These are phyloP conservation scores for Mucor circinelloides DNA, from an alignment of 371 early-diverging fungal genomes.

Conservation along the genomic window DNA sequence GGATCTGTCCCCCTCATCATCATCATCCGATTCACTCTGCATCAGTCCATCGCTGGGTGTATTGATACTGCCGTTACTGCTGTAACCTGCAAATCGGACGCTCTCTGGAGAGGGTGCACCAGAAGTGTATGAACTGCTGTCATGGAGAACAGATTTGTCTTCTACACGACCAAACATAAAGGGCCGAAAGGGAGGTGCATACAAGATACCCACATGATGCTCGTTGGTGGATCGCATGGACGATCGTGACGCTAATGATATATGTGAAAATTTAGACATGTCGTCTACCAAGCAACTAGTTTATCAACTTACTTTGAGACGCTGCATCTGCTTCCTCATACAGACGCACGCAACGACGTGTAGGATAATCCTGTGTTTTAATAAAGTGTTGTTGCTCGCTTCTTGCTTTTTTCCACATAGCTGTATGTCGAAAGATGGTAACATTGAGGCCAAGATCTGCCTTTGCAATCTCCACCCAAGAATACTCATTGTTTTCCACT, in stretches of 20 bases:
- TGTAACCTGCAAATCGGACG: conserved; percentile 6
- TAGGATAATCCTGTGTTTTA: conserved; percentile 65
- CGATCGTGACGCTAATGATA: conserved; percentile 19
- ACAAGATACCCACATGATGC: conserved; percentile 61
- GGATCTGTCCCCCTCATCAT: neutral
- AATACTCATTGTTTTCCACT: conserved; percentile 27
- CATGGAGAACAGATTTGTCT: conserved; percentile 17
- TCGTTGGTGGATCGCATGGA: conserved; percentile 33
- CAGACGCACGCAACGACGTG: conserved; percentile 65
- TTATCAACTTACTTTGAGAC: conserved; percentile 23
- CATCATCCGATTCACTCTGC: neutral
- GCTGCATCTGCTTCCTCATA: conserved; percentile 46
- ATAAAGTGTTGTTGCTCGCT: conserved; percentile 67
- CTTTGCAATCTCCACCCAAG: conserved; percentile 79
- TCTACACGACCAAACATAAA: conserved; percentile 40
- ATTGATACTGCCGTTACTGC: conserved; percentile 15
- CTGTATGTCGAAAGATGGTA: conserved; percentile 61
- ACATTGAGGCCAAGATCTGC: conserved; percentile 63
- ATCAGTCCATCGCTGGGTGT: neutral
- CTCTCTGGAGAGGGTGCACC: conserved; percentile 3
- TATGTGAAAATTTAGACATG: neutral
- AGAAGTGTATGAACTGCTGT: conserved; percentile 2
- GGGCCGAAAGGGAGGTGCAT: conserved; percentile 59
- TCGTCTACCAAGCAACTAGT: no score
- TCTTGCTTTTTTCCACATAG: conserved; percentile 58